Conservation (phyloP, 177 flowering plant genomes). For the Vitis hybrid region DNA sequence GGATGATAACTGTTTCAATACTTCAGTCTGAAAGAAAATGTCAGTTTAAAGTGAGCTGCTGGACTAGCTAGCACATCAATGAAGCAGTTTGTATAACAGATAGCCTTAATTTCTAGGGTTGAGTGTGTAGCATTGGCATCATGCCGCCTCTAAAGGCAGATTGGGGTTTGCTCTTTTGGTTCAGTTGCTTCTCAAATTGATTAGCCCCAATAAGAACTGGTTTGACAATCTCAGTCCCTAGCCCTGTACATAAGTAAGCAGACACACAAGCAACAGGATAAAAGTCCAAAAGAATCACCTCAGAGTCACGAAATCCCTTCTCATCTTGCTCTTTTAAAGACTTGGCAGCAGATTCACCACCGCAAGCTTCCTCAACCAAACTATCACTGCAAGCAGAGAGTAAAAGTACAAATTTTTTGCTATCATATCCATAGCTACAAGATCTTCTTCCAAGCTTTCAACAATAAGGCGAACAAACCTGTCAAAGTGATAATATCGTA, state of each 20-base stretch:
- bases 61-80: neutral
- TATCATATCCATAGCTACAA: constrained; percentile 1
- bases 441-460: neutral
- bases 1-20: constrained; percentile 87
- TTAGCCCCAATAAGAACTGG: neutral
- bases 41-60: neutral
- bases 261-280: neutral
- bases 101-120: neutral
- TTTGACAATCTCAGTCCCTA: neutral
- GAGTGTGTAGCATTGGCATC: neutral
- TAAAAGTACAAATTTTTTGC: neutral
- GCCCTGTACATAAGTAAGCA: constrained; percentile 1
- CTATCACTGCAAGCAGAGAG: constrained; percentile 39
- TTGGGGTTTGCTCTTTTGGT: neutral
- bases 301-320: constrained; percentile 66
- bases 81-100: neutral
- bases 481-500: constrained; percentile 83
- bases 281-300: constrained; percentile 43
- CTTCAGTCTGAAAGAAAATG: constrained; percentile 60
- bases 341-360: constrained; percentile 56
- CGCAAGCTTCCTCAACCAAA: constrained; percentile 67
- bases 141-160: neutral
- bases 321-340: constrained; percentile 54
- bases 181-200: neutral
- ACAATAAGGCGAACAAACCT: constrained; percentile 42